Conservation (phyloP, 1,139 yeast species). For the Pichia sp. region DNA sequence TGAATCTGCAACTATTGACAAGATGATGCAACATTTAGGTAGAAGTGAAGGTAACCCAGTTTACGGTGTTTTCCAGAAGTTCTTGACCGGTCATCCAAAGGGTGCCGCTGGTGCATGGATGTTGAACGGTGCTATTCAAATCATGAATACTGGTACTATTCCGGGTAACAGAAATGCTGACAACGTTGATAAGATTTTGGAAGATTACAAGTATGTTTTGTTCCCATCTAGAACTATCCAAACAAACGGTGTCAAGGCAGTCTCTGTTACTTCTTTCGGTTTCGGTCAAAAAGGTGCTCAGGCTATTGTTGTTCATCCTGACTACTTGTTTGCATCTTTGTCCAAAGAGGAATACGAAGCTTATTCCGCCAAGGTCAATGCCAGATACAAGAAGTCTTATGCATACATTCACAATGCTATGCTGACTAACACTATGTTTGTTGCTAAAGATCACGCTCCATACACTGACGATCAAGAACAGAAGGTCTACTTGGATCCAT, state of each 20-base stretch:
- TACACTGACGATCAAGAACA: constrained; percentile 83
- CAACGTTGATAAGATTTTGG: constrained; percentile 79
- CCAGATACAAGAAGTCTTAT: constrained; percentile 88
- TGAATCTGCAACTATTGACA: constrained; percentile 85
- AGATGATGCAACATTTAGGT: constrained; percentile 92
- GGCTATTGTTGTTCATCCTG: constrained; percentile 88
- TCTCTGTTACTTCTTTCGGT: constrained; percentile 94
- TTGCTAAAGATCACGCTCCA: constrained; percentile 91
- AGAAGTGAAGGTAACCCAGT: constrained; percentile 98
- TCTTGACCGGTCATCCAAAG: constrained; percentile 98
- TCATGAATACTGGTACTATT: constrained; percentile 85
- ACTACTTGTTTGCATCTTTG: constrained; percentile 83
- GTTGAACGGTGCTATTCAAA: constrained; percentile 97
- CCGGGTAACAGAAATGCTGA: constrained; percentile 99
- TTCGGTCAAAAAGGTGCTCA: constrained; percentile 99
- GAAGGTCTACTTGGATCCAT: constrained; percentile 91
- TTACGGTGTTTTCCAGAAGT: constrained; percentile 97
- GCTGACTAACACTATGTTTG: constrained; percentile 85
- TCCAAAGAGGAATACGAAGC: constrained; percentile 64
- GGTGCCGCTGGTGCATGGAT: constrained; percentile 99
- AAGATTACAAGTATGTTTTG: constrained; percentile 80
- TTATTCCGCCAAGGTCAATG: constrained; percentile 66
- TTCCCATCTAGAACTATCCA: constrained; percentile 91
- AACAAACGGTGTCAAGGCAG: constrained; percentile 97
- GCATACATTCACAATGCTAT: constrained; percentile 95